phyloP scores from a whole-genome alignment of 306 rosid species.

The peach (Prunus persica) region DNA sequence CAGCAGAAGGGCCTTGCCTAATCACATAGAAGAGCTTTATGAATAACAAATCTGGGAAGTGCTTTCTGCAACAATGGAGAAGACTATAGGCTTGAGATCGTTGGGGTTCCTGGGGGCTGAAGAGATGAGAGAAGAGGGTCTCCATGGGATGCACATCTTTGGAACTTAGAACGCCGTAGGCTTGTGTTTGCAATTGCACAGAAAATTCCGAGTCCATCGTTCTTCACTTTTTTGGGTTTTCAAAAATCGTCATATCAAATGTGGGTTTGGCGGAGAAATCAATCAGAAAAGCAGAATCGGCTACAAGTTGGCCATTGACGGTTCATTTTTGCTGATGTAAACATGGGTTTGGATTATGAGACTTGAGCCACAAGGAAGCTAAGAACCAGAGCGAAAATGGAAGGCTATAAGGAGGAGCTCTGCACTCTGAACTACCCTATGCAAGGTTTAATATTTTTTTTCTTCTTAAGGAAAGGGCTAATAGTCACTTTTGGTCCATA shows the following conservation, averaged over 20 bases:
- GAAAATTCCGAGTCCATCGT: slow-evolving; percentile 11
- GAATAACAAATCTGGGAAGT: not conserved
- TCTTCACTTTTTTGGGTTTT: not conserved
- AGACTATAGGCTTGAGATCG: slow-evolving; percentile 1
- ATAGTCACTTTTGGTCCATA: too few species aligned
- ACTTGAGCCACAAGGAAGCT: not conserved
- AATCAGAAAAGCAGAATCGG: not conserved
- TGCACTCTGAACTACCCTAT: not conserved
- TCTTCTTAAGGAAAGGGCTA: not conserved
- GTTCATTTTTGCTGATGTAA: not conserved
- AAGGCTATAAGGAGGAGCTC: not conserved
- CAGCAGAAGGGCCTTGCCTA: not conserved
- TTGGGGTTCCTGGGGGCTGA: slow-evolving; percentile 6
- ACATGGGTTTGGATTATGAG: not conserved
- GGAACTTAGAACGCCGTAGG: not conserved
- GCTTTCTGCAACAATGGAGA: slow-evolving; percentile 10
- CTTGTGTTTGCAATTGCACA: not conserved
- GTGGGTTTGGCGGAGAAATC: not conserved
- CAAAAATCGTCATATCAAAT: not conserved
- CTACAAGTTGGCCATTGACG: not conserved
- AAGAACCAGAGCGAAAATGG: not conserved
- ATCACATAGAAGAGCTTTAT: not conserved
- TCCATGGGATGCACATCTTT: slow-evolving; percentile 5
- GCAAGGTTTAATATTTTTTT: not conserved
- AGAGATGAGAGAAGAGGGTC: not conserved